These are phyloP conservation scores for Cutaneotrichosporon mucoides DNA, from an alignment of 1,284 basidiomycete species.

Conservation along the genomic window DNA sequence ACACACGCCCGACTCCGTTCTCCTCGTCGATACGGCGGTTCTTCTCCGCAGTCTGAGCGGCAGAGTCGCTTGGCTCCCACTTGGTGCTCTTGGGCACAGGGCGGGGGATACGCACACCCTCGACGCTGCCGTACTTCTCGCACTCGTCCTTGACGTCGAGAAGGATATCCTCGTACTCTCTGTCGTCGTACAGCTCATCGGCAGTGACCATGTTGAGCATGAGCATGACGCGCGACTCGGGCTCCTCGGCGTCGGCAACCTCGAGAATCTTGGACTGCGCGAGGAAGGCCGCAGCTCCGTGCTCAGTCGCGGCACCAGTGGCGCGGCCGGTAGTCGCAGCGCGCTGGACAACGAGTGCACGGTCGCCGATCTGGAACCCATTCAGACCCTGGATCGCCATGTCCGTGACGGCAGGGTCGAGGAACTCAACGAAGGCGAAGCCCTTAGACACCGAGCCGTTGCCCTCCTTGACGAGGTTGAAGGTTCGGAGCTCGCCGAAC, in stretches of 20 bases:
- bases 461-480: slow-evolving; percentile 91
- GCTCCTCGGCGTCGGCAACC: slow-evolving; percentile 56
- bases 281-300: slow-evolving; percentile 44
- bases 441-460: slow-evolving; percentile 86
- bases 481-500: slow-evolving; percentile 94
- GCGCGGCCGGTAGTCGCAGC: slow-evolving; percentile 54
- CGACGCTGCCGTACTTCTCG: slow-evolving; percentile 71
- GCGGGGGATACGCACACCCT: slow-evolving; percentile 82
- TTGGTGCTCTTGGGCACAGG: slow-evolving; percentile 71
- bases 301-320: slow-evolving; percentile 35
- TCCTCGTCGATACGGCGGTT: slow-evolving; percentile 67
- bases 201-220: slow-evolving; percentile 99
- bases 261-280: slow-evolving; percentile 72
- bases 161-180: slow-evolving; percentile 88
- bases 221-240: slow-evolving; percentile 71
- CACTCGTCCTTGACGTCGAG: slow-evolving; percentile 96
- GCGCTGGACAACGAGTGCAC: slow-evolving; percentile 92
- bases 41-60: slow-evolving; percentile 55
- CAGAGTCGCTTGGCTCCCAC: slow-evolving; percentile 65
- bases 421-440: slow-evolving; percentile 98
- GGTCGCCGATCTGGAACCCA: slow-evolving; percentile 96
- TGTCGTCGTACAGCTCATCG: slow-evolving; percentile 85
- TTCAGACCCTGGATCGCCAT: slow-evolving; percentile 94
- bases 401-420: slow-evolving; percentile 82
- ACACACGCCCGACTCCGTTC: slow-evolving; percentile 86